Evolutionary conservation across 2,329 filamentous ascomycete species (phyloP).

Genomic region (Penicillium sp.): DNA sequence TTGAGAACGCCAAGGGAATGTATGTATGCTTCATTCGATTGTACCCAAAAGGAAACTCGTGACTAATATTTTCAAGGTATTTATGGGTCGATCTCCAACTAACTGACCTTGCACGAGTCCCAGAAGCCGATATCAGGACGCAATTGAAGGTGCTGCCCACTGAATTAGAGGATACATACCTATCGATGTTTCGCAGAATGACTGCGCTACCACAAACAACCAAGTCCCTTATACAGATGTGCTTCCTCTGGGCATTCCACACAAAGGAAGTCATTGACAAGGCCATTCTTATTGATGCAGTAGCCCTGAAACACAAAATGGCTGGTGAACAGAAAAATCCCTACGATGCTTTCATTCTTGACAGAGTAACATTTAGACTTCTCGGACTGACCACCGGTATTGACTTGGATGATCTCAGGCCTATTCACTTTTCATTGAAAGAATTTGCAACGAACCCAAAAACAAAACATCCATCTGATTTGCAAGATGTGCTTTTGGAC

Average conservation of each 20-base stretch:
- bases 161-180: conserved; percentile 9
- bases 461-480: conserved; percentile 2
- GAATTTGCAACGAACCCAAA: conserved; percentile 4
- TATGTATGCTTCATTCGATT: not conserved
- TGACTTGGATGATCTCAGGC: not conserved
- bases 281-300: not conserved
- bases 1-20: conserved; percentile 12
- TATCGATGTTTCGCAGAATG: conserved; percentile 10
- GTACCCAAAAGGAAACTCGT: too few relatives aligned
- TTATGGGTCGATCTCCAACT: conserved; percentile 14
- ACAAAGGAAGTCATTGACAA: not conserved
- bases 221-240: conserved; percentile 5
- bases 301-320: conserved; percentile 2
- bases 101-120: conserved; percentile 7
- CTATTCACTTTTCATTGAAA: conserved; percentile 14
- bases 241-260: conserved; percentile 12
- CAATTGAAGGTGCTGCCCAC: conserved; percentile 11
- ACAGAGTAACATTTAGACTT: conserved; percentile 4
- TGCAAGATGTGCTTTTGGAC: conserved; percentile 2
- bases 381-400: not conserved
- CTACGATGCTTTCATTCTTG: not conserved
- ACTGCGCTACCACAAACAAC: conserved; percentile 3
- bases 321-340: not conserved
- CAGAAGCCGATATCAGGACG: conserved; percentile 2
- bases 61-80: conserved; percentile 8